Conservation (phyloP, 495 filamentous ascomycete genomes). For the Penicillium coprophilum region DNA sequence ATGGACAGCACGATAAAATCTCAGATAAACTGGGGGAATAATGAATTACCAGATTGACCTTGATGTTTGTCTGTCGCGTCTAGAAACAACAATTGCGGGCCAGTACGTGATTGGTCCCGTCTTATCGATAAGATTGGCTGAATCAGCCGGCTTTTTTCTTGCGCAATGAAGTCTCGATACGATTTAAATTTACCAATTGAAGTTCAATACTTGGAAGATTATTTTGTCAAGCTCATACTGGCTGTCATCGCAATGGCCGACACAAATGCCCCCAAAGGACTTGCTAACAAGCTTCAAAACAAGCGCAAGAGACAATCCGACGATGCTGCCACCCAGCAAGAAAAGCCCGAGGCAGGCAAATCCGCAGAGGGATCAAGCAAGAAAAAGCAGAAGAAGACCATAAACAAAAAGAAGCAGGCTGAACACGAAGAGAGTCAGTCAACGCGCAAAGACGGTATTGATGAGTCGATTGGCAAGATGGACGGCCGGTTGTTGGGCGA, state of each 20-base stretch:
- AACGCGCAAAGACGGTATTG: conserved; percentile 63
- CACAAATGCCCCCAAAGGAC: conserved; percentile 22
- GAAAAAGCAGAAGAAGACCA: conserved; percentile 52
- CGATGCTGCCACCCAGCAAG: conserved; percentile 27
- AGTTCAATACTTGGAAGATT: neutral
- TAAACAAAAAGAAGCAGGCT: conserved; percentile 52
- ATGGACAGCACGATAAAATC: neutral
- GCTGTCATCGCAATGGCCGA: conserved; percentile 22
- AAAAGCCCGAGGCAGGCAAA: conserved; percentile 29
- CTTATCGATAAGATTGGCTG: conserved; percentile 42
- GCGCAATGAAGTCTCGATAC: conserved; percentile 12
- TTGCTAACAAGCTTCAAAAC: conserved; percentile 43
- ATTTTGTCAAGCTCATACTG: neutral
- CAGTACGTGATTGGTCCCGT: conserved; percentile 20
- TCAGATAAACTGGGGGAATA: neutral
- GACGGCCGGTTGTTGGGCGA: conserved; percentile 81
- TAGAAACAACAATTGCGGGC: conserved; percentile 25
- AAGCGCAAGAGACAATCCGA: conserved; percentile 56
- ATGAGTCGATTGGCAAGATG: conserved; percentile 78
- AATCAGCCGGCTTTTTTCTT: conserved; percentile 32
- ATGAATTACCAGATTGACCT: conserved; percentile 1
- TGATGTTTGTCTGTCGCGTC: conserved; percentile 23
- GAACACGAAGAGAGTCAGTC: conserved; percentile 57
- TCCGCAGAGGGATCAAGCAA: conserved; percentile 34
- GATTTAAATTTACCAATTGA: conserved; percentile 9